phyloP scores from a whole-genome alignment of 768 basidiomycete genomes.

The Chalciporus sphaerocephalus region DNA sequence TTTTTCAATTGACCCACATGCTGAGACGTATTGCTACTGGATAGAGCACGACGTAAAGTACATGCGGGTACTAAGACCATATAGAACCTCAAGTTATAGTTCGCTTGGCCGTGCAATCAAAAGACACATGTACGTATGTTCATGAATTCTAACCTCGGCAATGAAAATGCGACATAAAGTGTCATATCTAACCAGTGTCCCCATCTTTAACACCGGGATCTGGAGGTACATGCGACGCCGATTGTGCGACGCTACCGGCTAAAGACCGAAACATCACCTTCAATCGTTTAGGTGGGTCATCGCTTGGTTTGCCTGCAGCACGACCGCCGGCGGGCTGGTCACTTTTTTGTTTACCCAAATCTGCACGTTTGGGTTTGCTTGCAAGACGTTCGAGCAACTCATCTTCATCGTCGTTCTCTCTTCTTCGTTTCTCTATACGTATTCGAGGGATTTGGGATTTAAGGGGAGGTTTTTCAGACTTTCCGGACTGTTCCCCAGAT shows the following conservation, averaged over 20 bases:
- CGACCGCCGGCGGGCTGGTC: constrained; percentile 21
- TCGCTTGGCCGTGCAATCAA: neutral
- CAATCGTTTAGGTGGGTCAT: constrained; percentile 60
- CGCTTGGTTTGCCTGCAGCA: constrained; percentile 29
- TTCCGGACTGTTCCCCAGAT: constrained; percentile 10
- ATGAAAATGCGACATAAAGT: neutral
- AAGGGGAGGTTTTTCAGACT: constrained; percentile 26
- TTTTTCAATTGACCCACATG: neutral
- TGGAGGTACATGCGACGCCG: constrained; percentile 47
- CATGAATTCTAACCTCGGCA: neutral
- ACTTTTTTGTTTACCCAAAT: constrained; percentile 46
- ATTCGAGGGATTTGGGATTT: constrained; percentile 38
- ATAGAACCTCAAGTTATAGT: neutral
- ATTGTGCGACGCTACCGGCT: constrained; percentile 25
- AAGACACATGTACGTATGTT: neutral
- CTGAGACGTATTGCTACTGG: neutral
- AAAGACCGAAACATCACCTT: constrained; percentile 62
- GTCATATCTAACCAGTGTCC: constrained; percentile 56
- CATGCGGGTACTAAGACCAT: constrained; percentile 3
- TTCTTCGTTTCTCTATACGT: constrained; percentile 66
- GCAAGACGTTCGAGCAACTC: constrained; percentile 59
- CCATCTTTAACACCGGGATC: constrained; percentile 67
- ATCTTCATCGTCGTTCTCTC: constrained; percentile 69
- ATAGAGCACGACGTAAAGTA: constrained; percentile 10
- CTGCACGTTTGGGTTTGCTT: constrained; percentile 52